Conservation (phyloP, 306 rosid species). For the Glycine soja region DNA sequence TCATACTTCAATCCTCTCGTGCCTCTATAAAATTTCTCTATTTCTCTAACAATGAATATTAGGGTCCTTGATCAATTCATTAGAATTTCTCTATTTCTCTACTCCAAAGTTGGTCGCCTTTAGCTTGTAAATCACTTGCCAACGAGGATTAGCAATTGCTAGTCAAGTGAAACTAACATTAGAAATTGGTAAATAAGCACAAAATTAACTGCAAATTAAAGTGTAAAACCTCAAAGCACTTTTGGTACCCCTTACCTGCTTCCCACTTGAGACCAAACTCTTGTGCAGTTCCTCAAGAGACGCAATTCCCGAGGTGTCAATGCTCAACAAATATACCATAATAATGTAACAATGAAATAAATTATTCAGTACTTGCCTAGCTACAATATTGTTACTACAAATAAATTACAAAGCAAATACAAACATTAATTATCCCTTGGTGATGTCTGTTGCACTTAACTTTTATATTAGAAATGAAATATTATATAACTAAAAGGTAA, state of each 20-base stretch:
- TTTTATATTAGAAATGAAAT: too few relatives aligned
- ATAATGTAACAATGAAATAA: too few relatives aligned
- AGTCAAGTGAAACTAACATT: not conserved
- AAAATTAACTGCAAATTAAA: not conserved
- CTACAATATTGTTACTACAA: too few relatives aligned
- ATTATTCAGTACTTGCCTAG: too few relatives aligned
- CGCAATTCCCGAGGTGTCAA: constrained; percentile 75
- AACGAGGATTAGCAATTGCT: constrained; percentile 67
- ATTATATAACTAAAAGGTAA: too few relatives aligned
- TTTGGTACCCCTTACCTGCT: constrained; percentile 50
- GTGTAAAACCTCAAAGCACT: not conserved
- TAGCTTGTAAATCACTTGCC: constrained; percentile 76
- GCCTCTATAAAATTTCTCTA: not conserved
- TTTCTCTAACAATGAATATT: not conserved
- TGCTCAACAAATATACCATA: constrained; percentile 60
- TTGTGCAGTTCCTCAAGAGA: constrained; percentile 59
- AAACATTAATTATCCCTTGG: too few relatives aligned
- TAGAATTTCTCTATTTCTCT: too few relatives aligned
- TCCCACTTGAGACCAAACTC: constrained; percentile 56
- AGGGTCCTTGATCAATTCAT: not conserved
- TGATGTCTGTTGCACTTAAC: too few relatives aligned
- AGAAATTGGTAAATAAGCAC: not conserved
- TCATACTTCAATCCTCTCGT: not conserved
- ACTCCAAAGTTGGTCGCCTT: constrained; percentile 58
- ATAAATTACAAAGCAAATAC: too few relatives aligned